Evolutionary conservation across 2,329 filamentous ascomycete genomes (phyloP).

Genomic region (Exutisphaerella laricina): DNA sequence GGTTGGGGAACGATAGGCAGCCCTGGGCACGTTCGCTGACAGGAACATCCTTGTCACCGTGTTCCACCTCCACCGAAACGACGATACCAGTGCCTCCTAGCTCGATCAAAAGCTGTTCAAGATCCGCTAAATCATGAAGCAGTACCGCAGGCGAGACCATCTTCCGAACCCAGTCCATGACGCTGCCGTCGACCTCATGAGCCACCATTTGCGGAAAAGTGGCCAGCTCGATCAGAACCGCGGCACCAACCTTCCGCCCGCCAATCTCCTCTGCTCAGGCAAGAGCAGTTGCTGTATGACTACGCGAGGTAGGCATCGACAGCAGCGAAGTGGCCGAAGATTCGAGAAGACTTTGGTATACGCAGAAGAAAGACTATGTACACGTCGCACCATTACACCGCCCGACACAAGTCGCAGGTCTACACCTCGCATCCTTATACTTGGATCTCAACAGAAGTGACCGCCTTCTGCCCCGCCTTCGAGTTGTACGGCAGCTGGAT

Average conservation of each 20-base stretch:
- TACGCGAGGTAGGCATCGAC: background rate
- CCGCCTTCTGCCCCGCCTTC: conserved; percentile 22
- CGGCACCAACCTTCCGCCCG: background rate
- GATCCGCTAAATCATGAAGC: background rate
- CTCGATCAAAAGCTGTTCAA: background rate
- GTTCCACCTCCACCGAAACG: too few relatives aligned
- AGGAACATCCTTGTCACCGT: too few relatives aligned
- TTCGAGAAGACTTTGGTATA: too few relatives aligned
- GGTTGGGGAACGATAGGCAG: too few relatives aligned
- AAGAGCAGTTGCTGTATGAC: background rate
- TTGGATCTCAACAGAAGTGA: conserved; percentile 15
- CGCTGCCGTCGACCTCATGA: background rate
- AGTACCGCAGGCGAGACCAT: background rate
- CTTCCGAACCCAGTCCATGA: background rate
- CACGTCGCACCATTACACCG: too few relatives aligned
- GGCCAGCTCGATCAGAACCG: background rate
- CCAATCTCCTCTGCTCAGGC: background rate
- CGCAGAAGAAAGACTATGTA: too few relatives aligned
- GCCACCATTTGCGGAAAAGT: background rate
- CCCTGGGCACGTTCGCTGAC: too few relatives aligned
- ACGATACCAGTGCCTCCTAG: too few relatives aligned
- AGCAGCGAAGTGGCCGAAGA: too few relatives aligned
- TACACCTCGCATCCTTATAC: too few relatives aligned
- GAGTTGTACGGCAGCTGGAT: conserved; percentile 24
- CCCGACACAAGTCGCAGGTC: too few relatives aligned